Evolutionary conservation across 257 asterid species (phyloP).

Genomic region (Capsicum baccatum): DNA sequence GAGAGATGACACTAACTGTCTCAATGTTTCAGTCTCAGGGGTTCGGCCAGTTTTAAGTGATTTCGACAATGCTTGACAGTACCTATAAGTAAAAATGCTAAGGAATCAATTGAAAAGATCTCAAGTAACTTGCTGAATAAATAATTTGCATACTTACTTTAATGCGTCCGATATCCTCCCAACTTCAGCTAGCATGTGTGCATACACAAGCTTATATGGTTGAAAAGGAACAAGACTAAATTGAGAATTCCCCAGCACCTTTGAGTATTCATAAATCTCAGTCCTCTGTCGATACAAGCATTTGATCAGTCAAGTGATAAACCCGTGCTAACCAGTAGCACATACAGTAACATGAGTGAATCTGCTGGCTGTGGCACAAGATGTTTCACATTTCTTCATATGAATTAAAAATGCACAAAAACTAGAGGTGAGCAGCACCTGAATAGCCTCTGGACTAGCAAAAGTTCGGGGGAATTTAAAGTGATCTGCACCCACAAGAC

Average conservation of each 20-base stretch:
- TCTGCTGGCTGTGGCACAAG: constrained; percentile 4
- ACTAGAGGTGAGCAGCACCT: constrained; percentile 54
- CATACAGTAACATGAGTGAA: neutral
- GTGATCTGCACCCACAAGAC: constrained; percentile 97
- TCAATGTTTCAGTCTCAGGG: constrained; percentile 76
- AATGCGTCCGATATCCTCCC: constrained; percentile 91
- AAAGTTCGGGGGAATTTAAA: constrained; percentile 88
- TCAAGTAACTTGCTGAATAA: neutral
- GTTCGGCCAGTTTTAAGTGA: constrained; percentile 85
- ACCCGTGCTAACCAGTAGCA: constrained; percentile 23
- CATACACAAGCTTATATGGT: constrained; percentile 92
- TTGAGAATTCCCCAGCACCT: constrained; percentile 93
- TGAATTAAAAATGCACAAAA: constrained; percentile 16
- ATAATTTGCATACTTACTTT: constrained; percentile 55
- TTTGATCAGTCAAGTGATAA: constrained; percentile 23
- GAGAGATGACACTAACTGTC: constrained; percentile 69
- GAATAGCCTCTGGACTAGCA: constrained; percentile 97
- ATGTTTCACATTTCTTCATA: constrained; percentile 4
- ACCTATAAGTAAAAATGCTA: constrained; percentile 54
- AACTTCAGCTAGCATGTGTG: constrained; percentile 95
- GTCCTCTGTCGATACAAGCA: constrained; percentile 72
- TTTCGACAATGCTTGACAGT: constrained; percentile 85
- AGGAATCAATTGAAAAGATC: constrained; percentile 30
- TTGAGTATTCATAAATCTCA: constrained; percentile 90
- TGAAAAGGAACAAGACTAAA: constrained; percentile 88